Evolutionary conservation across 768 basidiomycete genomes (phyloP), one percentile per base, ranked within the genome.

Genomic region (Chalciporus sphaerocephalus): DNA sequence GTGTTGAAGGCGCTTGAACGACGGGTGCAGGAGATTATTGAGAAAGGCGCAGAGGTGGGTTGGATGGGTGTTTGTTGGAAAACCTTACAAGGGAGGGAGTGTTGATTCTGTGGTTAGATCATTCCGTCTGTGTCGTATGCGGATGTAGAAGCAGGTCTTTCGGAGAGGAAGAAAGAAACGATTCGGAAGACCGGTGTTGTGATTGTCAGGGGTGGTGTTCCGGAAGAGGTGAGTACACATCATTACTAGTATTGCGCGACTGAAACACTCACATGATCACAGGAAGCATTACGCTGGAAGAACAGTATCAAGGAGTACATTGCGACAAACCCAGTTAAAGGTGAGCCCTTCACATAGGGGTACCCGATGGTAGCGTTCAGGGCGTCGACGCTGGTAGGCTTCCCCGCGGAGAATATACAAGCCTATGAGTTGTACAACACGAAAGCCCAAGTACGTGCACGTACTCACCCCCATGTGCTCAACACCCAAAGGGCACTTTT

Each of bases 351-450:
- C 18, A 9, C 27, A n/a, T n/a, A n/a, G n/a, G n/a, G n/a, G n/a
- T n/a, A n/a, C n/a, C n/a, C n/a, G n/a, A n/a, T n/a, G n/a, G n/a
- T 18, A 10, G 8, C 6, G 15, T 17, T 45, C 22, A 39, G 30
- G 15, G 1, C 13, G 12, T 16, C 27, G 7, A 30, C 38, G 10
- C 18, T 11, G 24, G 1, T 55, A 85, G 85, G 87, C 6, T 85
- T 80, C 52, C 87, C 87, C 0, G 66, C 71, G 3, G 72, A 80
- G 28, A 74, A 87, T 50, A 79, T 84, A 39, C 84, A 88, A 62
- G 84, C 79, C 6, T 89, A 74, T 57, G 87, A 89, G 55, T 58
- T 89, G 12, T 89, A 89, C 69, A 84, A 87, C 64, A 76, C 80
- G 4, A 70, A 68, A 34, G 56, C 76, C 12, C 87, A 89, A 60